A percentile compares a stretch with the other conserved stretches of the same genome.
phyloP scores from a whole-genome alignment of 78 protist species.

The Pigoraptor vietnamica region DNA sequence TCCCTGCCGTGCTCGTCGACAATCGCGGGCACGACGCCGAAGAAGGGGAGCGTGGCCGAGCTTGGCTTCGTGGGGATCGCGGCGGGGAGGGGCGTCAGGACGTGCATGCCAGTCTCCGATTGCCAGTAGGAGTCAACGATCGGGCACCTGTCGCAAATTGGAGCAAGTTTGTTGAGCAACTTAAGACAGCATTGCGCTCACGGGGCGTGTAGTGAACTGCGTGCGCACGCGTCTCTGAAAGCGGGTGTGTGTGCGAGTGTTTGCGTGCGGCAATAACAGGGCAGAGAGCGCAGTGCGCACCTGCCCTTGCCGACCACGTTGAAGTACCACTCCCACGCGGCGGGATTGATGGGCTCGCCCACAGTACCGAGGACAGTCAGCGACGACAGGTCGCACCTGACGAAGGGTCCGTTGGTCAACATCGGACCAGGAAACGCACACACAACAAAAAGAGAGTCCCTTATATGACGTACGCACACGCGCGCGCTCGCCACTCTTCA shows the following conservation, averaged over 20 bases:
- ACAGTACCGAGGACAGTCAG: slow-evolving; percentile 38
- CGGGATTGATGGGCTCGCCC: slow-evolving; percentile 82
- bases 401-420: slow-evolving; percentile 30
- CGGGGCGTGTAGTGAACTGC: slow-evolving; percentile 91
- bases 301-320: slow-evolving; percentile 66
- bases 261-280: slow-evolving; percentile 59
- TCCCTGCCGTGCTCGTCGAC: slow-evolving; percentile 42
- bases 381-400: slow-evolving; percentile 19
- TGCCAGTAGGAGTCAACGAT: slow-evolving; percentile 98
- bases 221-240: slow-evolving; percentile 48
- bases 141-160: slow-evolving; percentile 81
- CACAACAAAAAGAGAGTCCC: too few species aligned
- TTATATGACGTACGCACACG: too few species aligned
- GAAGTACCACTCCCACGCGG: slow-evolving; percentile 81
- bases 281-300: slow-evolving; percentile 58
- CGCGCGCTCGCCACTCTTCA: too few species aligned
- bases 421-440: too few species aligned
- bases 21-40: slow-evolving; percentile 80
- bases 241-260: too few species aligned
- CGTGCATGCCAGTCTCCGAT: slow-evolving; percentile 92
- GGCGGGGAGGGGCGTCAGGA: slow-evolving; percentile 90
- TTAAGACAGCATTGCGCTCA: too few species aligned
- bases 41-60: slow-evolving; percentile 84
- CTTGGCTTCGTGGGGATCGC: slow-evolving; percentile 89
- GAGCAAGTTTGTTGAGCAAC: too few species aligned